These are phyloP conservation scores for Pseudogymnoascus sp. DNA, from an alignment of 2,329 filamentous ascomycete genomes.

Conservation along the genomic window DNA sequence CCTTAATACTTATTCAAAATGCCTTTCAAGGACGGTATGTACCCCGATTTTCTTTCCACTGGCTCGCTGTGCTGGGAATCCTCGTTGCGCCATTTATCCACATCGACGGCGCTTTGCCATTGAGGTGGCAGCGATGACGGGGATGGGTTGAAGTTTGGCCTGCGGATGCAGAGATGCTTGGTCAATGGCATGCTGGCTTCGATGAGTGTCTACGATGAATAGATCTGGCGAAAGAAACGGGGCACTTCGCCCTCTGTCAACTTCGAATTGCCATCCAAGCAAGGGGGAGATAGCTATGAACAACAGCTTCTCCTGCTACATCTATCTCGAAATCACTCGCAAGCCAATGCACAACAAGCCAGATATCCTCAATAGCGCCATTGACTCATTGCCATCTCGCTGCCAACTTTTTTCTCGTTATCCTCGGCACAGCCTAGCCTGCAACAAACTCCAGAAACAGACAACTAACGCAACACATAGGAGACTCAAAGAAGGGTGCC, in stretches of 20 bases:
- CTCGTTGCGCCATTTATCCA: slow-evolving; percentile 17
- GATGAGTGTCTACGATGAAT: background rate
- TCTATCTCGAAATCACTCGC: background rate
- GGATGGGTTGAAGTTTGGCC: background rate
- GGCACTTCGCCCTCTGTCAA: background rate
- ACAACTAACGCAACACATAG: slow-evolving; percentile 38
- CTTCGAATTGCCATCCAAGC: background rate
- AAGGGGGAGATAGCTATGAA: background rate
- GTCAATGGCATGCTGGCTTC: background rate
- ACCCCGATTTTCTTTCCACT: background rate
- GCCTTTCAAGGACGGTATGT: slow-evolving; percentile 35
- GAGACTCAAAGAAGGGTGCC: slow-evolving; percentile 93
- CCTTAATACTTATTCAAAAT: slow-evolving; percentile 30
- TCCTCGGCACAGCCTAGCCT: background rate
- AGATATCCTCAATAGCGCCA: background rate
- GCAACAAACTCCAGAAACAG: background rate
- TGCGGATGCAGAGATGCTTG: background rate
- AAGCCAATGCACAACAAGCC: background rate
- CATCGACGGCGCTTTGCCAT: slow-evolving; percentile 8
- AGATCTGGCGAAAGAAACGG: background rate
- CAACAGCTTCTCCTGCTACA: background rate
- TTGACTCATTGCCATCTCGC: background rate
- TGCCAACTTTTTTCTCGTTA: background rate
- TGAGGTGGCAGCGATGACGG: background rate
- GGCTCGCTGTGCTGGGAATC: slow-evolving; percentile 7